Base-by-base conservation (phyloP, 371 early-diverging fungal species). In the Rhizomucor miehei region DNA sequence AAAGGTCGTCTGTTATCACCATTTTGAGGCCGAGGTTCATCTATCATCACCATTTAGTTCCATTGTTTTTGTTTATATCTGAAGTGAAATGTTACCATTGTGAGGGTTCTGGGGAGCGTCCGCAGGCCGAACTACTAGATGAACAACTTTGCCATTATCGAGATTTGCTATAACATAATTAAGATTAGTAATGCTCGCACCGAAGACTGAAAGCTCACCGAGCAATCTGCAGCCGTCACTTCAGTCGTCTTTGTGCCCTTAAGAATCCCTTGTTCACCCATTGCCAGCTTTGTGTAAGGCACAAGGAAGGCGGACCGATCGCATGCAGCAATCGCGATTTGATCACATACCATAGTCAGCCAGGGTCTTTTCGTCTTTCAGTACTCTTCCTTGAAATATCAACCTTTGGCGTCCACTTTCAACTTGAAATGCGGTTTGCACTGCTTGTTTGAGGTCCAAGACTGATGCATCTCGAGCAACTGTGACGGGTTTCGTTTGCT, bases 371-470 rank as follows among this genome's bases (percentile, higher is more conserved):
- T 79, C 82, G 50, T 84, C 82, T 45, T 72, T 78, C 34, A 84
- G 66, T 1, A 84, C 78, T 52, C 74, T 68, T 47, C 84, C 84
- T 59, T 80, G 81, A 48, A 79, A 84, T 54, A 84, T 84, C 45
- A 84, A 59, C 8, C 84, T 78, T 45, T 84, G 84, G 20, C 82
- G 72, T 39, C 67, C 65, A 34, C 67, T 71, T 8, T 79, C 79
- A 1, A 84, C 80, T 54, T 80, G 69, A 48, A 79, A 73, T 45
- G 73, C 66, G 29, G 63, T 40, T 24, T 80, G 73, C 12, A 84
- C 78, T 17, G 71, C 75, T 20, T 76, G 71, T 48, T 84, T 84
- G 20, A 84, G 70, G 20, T 80, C 66, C 36, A 78, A 59, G 2
- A 84, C 82, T 1, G 82, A 77, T 11, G 81, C 75, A 56, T 59